These are phyloP conservation scores for Epichloe elymi DNA, from an alignment of 2,329 filamentous ascomycete genomes.

Conservation along the genomic window DNA sequence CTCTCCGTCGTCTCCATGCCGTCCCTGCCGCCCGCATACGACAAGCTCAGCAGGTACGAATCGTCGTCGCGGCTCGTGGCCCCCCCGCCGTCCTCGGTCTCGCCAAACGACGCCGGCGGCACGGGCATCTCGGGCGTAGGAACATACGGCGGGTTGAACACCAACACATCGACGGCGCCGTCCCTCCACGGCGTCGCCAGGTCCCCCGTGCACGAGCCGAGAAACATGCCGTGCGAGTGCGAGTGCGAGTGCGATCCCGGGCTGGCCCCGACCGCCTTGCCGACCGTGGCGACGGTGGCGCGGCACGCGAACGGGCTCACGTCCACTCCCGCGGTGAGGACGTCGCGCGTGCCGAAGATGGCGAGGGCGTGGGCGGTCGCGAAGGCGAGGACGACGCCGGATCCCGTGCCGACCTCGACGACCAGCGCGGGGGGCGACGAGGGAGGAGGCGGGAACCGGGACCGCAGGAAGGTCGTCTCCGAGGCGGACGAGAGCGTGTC, in stretches of 20 bases:
- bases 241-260: too few species aligned
- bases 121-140: conserved; percentile 65
- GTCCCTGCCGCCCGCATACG: conserved; percentile 77
- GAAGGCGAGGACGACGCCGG: conserved; percentile 88
- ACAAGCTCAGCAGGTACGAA: conserved; percentile 68
- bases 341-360: conserved; percentile 58
- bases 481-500: conserved; percentile 68
- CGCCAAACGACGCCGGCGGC: conserved; percentile 22
- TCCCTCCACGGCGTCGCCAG: conserved; percentile 48
- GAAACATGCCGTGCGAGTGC: conserved; percentile 30
- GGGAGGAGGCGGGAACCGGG: conserved; percentile 36
- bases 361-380: conserved; percentile 57
- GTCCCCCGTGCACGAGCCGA: conserved; percentile 57
- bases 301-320: conserved; percentile 73
- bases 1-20: conserved; percentile 91
- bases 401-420: conserved; percentile 80
- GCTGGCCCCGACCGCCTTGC: conserved; percentile 23
- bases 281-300: conserved; percentile 59
- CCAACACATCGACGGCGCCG: conserved; percentile 59
- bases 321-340: conserved; percentile 68
- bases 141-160: conserved; percentile 97
- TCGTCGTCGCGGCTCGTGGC: conserved; percentile 57
- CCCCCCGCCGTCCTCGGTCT: conserved; percentile 6
- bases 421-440: conserved; percentile 43
- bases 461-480: conserved; percentile 56